phyloP scores from a whole-genome alignment of 2,329 filamentous ascomycete species.

The Fusarium acutatum region DNA sequence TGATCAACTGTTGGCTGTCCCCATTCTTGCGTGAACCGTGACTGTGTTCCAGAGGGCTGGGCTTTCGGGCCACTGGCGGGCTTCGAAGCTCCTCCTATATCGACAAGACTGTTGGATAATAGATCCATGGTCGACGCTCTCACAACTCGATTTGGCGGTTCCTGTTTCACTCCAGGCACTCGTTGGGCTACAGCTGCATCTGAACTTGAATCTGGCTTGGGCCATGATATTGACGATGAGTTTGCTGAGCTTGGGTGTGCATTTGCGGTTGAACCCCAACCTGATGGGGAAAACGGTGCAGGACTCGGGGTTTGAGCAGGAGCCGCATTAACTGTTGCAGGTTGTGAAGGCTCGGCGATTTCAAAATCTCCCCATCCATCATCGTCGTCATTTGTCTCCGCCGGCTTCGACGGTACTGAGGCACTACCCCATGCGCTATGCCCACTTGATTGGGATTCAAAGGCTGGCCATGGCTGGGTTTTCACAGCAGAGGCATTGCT shows the following conservation, averaged over 20 bases:
- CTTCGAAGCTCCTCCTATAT: conserved; percentile 40
- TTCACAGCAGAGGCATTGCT: conserved; percentile 21
- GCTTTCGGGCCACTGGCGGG: not conserved
- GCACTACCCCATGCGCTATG: conserved; percentile 30
- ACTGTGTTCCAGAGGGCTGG: conserved; percentile 1
- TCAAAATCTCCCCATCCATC: conserved; percentile 77
- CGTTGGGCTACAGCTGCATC: conserved; percentile 2
- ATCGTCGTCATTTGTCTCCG: conserved; percentile 57
- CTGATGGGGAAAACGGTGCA: conserved; percentile 6
- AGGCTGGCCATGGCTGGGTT: conserved; percentile 45
- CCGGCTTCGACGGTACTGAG: conserved; percentile 23
- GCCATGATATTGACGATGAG: conserved; percentile 32
- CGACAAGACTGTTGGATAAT: conserved; percentile 61
- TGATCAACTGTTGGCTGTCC: not conserved
- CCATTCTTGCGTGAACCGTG: conserved; percentile 22
- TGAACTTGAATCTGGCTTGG: conserved; percentile 11
- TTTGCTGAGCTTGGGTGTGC: conserved; percentile 4
- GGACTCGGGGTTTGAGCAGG: conserved; percentile 10
- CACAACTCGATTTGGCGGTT: conserved; percentile 39
- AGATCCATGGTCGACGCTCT: conserved; percentile 63
- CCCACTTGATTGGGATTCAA: conserved; percentile 36
- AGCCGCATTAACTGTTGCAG: conserved; percentile 15
- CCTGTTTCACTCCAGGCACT: conserved; percentile 4
- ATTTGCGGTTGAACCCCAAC: conserved; percentile 21
- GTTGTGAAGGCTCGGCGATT: conserved; percentile 53